phyloP scores from a whole-genome alignment of 768 basidiomycete species.

The Chalciporus sphaerocephalus region DNA sequence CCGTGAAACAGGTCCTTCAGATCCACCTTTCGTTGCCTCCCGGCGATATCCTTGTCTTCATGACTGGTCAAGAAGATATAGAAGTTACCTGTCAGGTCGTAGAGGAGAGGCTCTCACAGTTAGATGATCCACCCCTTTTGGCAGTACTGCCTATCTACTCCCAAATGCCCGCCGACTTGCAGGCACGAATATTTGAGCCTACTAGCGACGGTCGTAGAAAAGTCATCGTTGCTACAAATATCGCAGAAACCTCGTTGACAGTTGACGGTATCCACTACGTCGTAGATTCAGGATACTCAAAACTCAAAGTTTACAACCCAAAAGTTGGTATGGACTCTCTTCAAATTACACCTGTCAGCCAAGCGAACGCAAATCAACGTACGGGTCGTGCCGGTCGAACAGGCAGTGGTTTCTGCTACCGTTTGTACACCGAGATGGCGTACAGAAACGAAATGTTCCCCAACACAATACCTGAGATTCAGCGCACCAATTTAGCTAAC shows the following conservation, averaged over 20 bases:
- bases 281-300: slow-evolving; percentile 94
- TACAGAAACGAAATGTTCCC: slow-evolving; percentile 93
- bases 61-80: slow-evolving; percentile 99
- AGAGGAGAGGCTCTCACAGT: slow-evolving; percentile 58
- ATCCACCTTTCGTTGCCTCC: slow-evolving; percentile 91
- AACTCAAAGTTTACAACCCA: slow-evolving; percentile 98
- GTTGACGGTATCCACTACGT: slow-evolving; percentile 98
- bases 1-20: slow-evolving; percentile 96
- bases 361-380: slow-evolving; percentile 95
- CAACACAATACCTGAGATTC: slow-evolving; percentile 97
- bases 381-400: slow-evolving; percentile 96
- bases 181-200: slow-evolving; percentile 96
- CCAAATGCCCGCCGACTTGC: slow-evolving; percentile 98
- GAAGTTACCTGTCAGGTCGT: slow-evolving; percentile 95
- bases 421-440: slow-evolving; percentile 95
- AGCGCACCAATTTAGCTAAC: slow-evolving; percentile 95
- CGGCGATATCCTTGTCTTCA: slow-evolving; percentile 96
- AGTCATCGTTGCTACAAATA: slow-evolving; percentile 98
- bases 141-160: slow-evolving; percentile 98
- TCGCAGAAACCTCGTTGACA: slow-evolving; percentile 98
- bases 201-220: slow-evolving; percentile 92
- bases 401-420: slow-evolving; percentile 94
- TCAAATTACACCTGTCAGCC: slow-evolving; percentile 98
- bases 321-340: slow-evolving; percentile 99
- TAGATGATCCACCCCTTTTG: too few species aligned